Evolutionary conservation across 352 stramenopile genomes (phyloP).

Genomic region (Phytophthora multivora): DNA sequence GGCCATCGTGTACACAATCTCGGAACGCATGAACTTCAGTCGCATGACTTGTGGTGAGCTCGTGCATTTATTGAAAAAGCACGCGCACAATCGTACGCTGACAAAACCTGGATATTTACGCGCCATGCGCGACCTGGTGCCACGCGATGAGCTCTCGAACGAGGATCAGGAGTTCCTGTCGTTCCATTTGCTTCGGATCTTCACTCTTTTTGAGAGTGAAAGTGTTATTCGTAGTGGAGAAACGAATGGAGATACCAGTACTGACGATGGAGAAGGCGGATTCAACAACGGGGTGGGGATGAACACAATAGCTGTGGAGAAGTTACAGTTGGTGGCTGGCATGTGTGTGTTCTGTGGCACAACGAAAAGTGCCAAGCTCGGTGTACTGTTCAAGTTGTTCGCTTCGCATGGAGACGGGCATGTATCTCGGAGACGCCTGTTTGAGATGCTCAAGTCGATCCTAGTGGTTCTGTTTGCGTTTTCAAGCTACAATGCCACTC

Average conservation of each 20-base stretch:
- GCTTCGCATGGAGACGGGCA: constrained; percentile 63
- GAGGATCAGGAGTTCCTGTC: constrained; percentile 90
- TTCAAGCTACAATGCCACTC: constrained; percentile 75
- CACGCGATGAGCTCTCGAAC: constrained; percentile 71
- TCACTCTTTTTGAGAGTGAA: constrained; percentile 83
- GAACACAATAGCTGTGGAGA: constrained; percentile 72
- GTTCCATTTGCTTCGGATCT: constrained; percentile 85
- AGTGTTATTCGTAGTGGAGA: constrained; percentile 52
- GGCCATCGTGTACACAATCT: constrained; percentile 87
- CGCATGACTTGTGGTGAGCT: constrained; percentile 67
- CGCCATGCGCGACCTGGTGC: constrained; percentile 80
- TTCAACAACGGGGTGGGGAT: constrained; percentile 25
- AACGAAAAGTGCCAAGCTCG: constrained; percentile 95
- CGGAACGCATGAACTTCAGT: constrained; percentile 84
- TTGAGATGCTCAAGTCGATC: constrained; percentile 84
- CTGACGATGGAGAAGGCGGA: constrained; percentile 24
- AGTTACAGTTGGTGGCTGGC: constrained; percentile 73
- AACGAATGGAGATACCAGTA: constrained; percentile 25
- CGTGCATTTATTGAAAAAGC: constrained; percentile 71
- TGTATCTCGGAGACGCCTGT: constrained; percentile 75
- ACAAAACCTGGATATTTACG: constrained; percentile 78
- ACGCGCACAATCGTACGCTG: constrained; percentile 65
- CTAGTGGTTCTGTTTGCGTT: constrained; percentile 86
- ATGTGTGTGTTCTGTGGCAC: constrained; percentile 94
- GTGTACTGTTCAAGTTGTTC: constrained; percentile 86